These are phyloP conservation scores for Fomitopsis pulvina DNA, from an alignment of 768 basidiomycete species.

Conservation along the genomic window DNA sequence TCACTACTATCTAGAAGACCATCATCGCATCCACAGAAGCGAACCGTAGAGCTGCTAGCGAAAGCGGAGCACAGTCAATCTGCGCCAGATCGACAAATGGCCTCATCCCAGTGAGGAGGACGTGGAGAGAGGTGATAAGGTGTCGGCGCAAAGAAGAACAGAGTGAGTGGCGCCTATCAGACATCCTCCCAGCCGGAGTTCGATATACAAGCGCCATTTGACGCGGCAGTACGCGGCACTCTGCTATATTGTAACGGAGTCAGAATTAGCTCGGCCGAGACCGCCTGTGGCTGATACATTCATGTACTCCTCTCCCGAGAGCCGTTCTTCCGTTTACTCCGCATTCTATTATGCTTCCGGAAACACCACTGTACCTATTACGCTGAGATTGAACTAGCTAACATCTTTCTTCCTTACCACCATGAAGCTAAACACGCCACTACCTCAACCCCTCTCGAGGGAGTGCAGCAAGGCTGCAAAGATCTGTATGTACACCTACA, in stretches of 20 bases:
- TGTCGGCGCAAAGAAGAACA: constrained; percentile 17
- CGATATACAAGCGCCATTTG: neutral
- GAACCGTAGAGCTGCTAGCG: constrained; percentile 31
- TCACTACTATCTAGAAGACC: constrained; percentile 33
- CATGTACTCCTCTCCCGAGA: neutral
- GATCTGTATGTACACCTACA: constrained; percentile 51
- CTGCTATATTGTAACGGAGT: neutral
- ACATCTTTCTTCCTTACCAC: constrained; percentile 2
- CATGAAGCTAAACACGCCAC: constrained; percentile 46
- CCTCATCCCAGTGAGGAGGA: constrained; percentile 19
- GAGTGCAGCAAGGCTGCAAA: constrained; percentile 86
- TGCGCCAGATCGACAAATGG: constrained; percentile 23
- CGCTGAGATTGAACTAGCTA: neutral
- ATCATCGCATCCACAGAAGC: constrained; percentile 25
- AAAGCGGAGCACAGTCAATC: constrained; percentile 26
- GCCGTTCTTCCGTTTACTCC: constrained; percentile 1
- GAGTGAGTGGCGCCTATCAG: neutral
- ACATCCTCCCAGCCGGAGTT: neutral
- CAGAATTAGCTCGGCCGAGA: neutral
- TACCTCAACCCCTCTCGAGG: constrained; percentile 61
- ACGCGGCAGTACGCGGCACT: neutral
- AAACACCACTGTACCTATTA: neutral
- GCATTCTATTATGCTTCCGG: neutral
- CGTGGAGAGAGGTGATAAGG: constrained; percentile 27
- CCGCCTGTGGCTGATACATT: neutral